Conservation (phyloP, 345 rosid species). For the Cardamine resedifolia region DNA sequence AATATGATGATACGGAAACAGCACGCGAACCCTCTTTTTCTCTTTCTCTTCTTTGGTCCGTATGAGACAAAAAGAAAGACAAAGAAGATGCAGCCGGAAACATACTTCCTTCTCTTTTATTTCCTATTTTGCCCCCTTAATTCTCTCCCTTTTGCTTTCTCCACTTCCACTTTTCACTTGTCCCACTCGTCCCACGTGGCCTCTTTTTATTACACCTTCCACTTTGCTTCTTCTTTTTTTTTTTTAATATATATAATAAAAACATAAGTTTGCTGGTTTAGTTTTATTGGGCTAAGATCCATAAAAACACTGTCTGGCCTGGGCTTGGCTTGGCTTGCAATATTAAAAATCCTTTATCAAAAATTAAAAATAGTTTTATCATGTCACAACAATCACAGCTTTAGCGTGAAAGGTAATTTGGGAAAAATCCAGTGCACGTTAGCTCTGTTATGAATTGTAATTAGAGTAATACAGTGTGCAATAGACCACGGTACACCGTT, state of each 20-base stretch:
- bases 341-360: neutral
- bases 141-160: constrained; percentile 11
- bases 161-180: constrained; percentile 33
- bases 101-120: neutral
- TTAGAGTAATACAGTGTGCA: neutral
- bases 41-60: constrained; percentile 25
- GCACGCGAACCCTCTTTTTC: constrained; percentile 33
- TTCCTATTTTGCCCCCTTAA: constrained; percentile 36
- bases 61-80: constrained; percentile 38
- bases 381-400: neutral
- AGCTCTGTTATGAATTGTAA: neutral
- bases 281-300: neutral
- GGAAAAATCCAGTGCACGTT: constrained; percentile 1
- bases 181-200: constrained; percentile 31
- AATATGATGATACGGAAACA: constrained; percentile 34
- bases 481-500: neutral
- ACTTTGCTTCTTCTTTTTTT: neutral
- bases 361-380: neutral
- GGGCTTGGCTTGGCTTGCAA: neutral
- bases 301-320: neutral
- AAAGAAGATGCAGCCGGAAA: constrained; percentile 29
- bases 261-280: neutral
- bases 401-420: neutral
- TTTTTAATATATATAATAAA: neutral
- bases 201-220: neutral